phyloP scores from a whole-genome alignment of 768 basidiomycete genomes.

The Hygrocybe coccinea region DNA sequence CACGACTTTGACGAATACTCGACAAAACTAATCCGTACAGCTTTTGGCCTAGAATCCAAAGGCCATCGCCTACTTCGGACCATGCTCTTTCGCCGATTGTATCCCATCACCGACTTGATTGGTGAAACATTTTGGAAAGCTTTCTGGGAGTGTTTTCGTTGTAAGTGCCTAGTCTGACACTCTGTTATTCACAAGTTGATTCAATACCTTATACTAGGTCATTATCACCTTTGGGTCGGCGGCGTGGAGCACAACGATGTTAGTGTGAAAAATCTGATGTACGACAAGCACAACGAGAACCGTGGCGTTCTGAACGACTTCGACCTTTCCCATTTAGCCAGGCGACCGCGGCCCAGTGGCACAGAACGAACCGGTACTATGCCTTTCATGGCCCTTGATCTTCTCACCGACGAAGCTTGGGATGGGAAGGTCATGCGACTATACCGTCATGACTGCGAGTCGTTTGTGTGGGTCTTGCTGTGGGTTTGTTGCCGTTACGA shows the following conservation, averaged over 20 bases:
- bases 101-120: background rate
- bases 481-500: constrained; percentile 14
- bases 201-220: constrained; percentile 14
- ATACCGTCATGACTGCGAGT: constrained; percentile 33
- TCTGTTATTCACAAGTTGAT: background rate
- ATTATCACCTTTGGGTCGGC: constrained; percentile 24
- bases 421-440: constrained; percentile 13
- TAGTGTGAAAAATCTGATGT: constrained; percentile 30
- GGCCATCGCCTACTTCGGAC: background rate
- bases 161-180: background rate
- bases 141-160: constrained; percentile 3
- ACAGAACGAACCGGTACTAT: constrained; percentile 22
- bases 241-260: constrained; percentile 29
- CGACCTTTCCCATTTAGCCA: constrained; percentile 21
- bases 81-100: constrained; percentile 3
- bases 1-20: background rate
- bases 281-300: constrained; percentile 8
- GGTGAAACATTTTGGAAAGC: constrained; percentile 1
- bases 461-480: constrained; percentile 28
- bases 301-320: constrained; percentile 27
- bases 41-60: background rate
- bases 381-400: constrained; percentile 32
- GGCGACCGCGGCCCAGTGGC: constrained; percentile 1
- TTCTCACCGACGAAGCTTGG: constrained; percentile 16
- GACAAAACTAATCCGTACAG: background rate